Base-by-base conservation (phyloP, 2,329 filamentous ascomycete species). In the Colletotrichum caudatum region DNA sequence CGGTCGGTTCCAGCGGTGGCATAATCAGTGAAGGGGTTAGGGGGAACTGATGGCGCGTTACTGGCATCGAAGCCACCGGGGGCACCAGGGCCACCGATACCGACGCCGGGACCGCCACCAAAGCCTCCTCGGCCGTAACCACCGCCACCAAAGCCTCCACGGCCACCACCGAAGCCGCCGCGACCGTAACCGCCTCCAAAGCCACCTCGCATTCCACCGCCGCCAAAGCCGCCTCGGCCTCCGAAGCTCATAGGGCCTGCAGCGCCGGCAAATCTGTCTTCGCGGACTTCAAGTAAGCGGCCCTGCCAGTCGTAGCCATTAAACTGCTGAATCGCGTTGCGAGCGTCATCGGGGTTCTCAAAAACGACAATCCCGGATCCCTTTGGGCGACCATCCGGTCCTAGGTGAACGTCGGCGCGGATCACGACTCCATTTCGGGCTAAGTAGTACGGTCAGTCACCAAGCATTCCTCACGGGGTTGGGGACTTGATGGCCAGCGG, bases 281-380 rank as follows among this genome's bases (percentile, higher is more conserved):
- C 95, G 74, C 96, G 94, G 74, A 99, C 96, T 81, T 99, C 96
- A 62, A 99, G 90, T 64, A 91, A 85, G 70, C 96, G 93, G 14
- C 96, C 96, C 81, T 98, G 95, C 96, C 96, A 99, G 75, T 99
- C 96, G 80, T 97, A 98, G 71, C 96, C 96, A 80, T 98, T 98
- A 87, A 98, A 99, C 76, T 98, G 95, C 79, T 94, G 91, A 75
- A 99, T 99, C 29, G 96, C 96, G 79, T 94, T 97, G 75, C 94
- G 94, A 53, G 96, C 95, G 82, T 99, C 96, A 71, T 98, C 95
- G 1, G 94, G 90, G 69, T 91, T 95, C 81, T 99, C 96, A 80
- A 98, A 99, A 53, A 96, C 94, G 73, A 99, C 96, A 70, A 98
- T 97, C 75, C 96, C 96, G 62, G 96, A 97, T 66, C 96, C 96